Base-by-base conservation (phyloP, 2,329 filamentous ascomycete genomes). In the Elsinoe perseae region DNA sequence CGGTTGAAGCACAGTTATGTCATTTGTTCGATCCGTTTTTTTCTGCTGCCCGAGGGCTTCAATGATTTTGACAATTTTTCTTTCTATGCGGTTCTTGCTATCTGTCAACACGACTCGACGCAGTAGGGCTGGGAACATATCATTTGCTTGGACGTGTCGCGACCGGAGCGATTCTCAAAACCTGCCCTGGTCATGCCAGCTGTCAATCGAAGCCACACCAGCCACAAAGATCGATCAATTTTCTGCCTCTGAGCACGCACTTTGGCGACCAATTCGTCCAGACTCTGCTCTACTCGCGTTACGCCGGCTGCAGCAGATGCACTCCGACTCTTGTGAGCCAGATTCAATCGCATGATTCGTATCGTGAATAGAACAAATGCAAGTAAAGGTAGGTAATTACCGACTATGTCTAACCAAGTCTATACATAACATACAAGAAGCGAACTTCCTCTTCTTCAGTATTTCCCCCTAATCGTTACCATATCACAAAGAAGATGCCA, bases 391-490 rank as follows among this genome's bases (percentile, higher is more conserved):
- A 25, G 23, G 23, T n/a, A 44, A 44, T 44, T 44, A 50, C 4
- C 20, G 32, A 14, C 12, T 32, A n/a, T 30, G 25, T 30, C 30
- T 50, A 21, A 30, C 44, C 44, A 32, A 30, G 25, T 50, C 44
- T 50, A 50, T 50, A 50, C 25, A 16, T 50, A 50, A 32, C 32
- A 20, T 50, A 50, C 44, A 50, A 18, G 44, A 50, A 50, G 14
- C 14, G 27, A 50, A 30, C 18, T 4, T 20, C 21, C 12, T 40
- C 38, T 8, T n/a, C 4, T 4, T 18, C 21, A 43, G 7, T 8
- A 20, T 43, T 18, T 20, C 16, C 16, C 3, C 6, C 38, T n/a
- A n/a, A 43, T 43, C 21, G 21, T 43, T 43, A 23, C 21, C 6
- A 8, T 7, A 9, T 21, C n/a, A n/a, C n/a, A n/a, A 14, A 12